Base-by-base conservation (phyloP, 1,284 basidiomycete species). In the Trichosporon ovoides region DNA sequence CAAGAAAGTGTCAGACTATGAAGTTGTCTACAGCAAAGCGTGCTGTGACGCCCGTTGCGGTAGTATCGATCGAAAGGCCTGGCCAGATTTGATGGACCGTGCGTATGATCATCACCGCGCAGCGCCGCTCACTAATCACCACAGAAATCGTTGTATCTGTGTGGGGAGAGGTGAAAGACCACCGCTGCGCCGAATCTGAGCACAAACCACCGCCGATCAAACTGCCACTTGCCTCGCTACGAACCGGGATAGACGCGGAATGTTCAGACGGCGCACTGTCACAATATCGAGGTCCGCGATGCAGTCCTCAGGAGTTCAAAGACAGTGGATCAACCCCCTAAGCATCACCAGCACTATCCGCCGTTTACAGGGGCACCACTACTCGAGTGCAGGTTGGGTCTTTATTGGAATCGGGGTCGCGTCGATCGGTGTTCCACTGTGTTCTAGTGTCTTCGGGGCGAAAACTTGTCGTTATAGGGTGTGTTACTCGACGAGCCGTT, bases 141-240 rank as follows among this genome's bases (percentile, higher is more conserved):
- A n/a, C 43, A 48, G 22, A 48, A 16, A 28, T 28, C 22, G 3
- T 16, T 2, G 2, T 14, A 22, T 2, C n/a, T 28, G 22, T 48
- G 43, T 31, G 43, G 28, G 14, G 22, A n/a, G 28, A 20, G 38
- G 38, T 20, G 9, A 20, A 12, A 13, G 38, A 24, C 28, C 22
- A 16, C 22, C 43, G 43, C 43, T 48, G 43, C n/a, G n/a, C 43
- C 24, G 28, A 7, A n/a, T 22, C 28, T 14, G 22, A 48, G 43
- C 43, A 48, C 43, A 16, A 31, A 28, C 22, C 43, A 22, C 16
- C 22, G 43, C 43, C 43, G 10, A 48, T 48, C 43, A 48, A 48
- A 28, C 22, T 48, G 43, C 43, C 43, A 48, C 43, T 24, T 28
- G 43, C 43, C 43, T 28, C 43, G 22, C 28, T 48, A 48, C 43